A percentile compares a stretch with the other conserved stretches of the same genome.
Conservation (phyloP, 2,329 filamentous ascomycete genomes). For the Aspergillus sp. region DNA sequence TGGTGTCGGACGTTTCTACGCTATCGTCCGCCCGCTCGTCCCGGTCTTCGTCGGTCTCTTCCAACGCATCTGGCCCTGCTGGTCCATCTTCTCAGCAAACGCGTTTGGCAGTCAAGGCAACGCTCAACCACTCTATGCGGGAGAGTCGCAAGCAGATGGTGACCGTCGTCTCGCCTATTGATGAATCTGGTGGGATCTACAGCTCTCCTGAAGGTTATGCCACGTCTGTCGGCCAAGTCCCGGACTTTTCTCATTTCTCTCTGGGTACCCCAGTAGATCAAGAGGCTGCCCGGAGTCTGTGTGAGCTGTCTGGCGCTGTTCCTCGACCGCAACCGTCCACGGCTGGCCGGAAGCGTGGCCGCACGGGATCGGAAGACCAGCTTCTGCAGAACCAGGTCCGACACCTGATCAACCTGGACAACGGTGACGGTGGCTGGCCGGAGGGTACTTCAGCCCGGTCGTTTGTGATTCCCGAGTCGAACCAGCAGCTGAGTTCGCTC, state of each 20-base stretch:
- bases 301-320: constrained; percentile 32
- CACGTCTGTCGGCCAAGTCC: constrained; percentile 16
- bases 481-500: constrained; percentile 14
- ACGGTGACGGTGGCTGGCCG: constrained; percentile 22
- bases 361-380: constrained; percentile 34
- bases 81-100: constrained; percentile 18
- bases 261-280: constrained; percentile 27
- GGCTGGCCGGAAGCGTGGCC: constrained; percentile 32
- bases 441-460: constrained; percentile 27
- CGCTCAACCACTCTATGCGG: constrained; percentile 32
- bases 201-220: constrained; percentile 29
- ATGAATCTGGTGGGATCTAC: constrained; percentile 29
- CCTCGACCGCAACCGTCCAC: constrained; percentile 12
- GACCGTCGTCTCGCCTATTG: constrained; percentile 31
- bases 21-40: constrained; percentile 48
- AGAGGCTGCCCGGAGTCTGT: constrained; percentile 37
- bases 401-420: constrained; percentile 25
- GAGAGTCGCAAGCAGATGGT: constrained; percentile 28
- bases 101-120: constrained; percentile 35
- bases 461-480: constrained; percentile 22
- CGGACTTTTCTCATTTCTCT: constrained; percentile 31
- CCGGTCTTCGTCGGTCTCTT: constrained; percentile 46
- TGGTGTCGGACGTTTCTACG: constrained; percentile 54
- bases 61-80: constrained; percentile 30
- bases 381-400: constrained; percentile 34